These are phyloP conservation scores for Aspergillus uvarum DNA, from an alignment of 2,329 filamentous ascomycete species.

Conservation along the genomic window DNA sequence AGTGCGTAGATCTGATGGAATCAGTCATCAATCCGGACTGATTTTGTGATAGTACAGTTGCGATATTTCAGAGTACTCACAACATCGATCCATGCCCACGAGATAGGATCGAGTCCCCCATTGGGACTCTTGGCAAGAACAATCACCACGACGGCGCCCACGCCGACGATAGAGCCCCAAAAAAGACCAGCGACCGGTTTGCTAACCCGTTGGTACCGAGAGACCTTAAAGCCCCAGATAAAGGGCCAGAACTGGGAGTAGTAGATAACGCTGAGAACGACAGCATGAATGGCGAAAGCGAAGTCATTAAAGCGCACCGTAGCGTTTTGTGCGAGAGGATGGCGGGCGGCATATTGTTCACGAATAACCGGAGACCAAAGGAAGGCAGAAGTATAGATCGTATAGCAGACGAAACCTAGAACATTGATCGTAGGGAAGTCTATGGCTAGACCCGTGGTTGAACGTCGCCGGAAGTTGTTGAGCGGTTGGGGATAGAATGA, in stretches of 20 bases:
- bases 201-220: slow-evolving; percentile 54
- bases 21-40: neutral
- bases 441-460: slow-evolving; percentile 79
- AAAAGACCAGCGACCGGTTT: slow-evolving; percentile 67
- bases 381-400: slow-evolving; percentile 71
- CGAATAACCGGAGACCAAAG: slow-evolving; percentile 77
- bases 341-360: slow-evolving; percentile 76
- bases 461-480: slow-evolving; percentile 72
- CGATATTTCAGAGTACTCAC: slow-evolving; percentile 40
- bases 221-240: slow-evolving; percentile 74
- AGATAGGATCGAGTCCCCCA: slow-evolving; percentile 46
- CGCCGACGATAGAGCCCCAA: slow-evolving; percentile 61
- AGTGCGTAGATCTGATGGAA: slow-evolving; percentile 60
- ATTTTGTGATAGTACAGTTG: neutral
- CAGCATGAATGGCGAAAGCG: slow-evolving; percentile 78
- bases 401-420: slow-evolving; percentile 65
- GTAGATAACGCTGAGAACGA: slow-evolving; percentile 69
- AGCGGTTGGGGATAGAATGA: slow-evolving; percentile 93
- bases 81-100: slow-evolving; percentile 66
- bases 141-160: slow-evolving; percentile 38
- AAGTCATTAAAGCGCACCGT: slow-evolving; percentile 91
- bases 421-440: slow-evolving; percentile 78
- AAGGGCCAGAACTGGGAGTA: slow-evolving; percentile 71
- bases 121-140: slow-evolving; percentile 45
- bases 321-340: slow-evolving; percentile 70